phyloP scores from a whole-genome alignment of 768 basidiomycete species.

The Steccherinum ochraceum region DNA sequence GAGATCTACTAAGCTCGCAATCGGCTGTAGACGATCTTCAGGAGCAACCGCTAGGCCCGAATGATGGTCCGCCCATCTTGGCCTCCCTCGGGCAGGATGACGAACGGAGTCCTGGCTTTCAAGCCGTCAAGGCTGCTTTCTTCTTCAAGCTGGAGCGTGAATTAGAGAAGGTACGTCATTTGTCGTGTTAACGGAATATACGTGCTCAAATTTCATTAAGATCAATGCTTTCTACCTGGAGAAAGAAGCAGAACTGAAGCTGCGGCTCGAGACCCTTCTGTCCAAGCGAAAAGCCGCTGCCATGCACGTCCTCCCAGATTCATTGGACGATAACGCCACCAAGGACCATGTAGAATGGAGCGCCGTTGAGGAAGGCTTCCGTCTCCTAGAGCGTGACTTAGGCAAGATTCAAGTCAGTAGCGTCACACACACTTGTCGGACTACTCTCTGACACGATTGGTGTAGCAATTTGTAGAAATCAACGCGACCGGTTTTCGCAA shows the following conservation, averaged over 20 bases:
- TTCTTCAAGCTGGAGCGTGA: slow-evolving; percentile 99
- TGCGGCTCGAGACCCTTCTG: slow-evolving; percentile 87
- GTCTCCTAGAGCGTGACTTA: slow-evolving; percentile 88
- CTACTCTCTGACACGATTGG: slow-evolving; percentile 5
- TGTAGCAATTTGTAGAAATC: slow-evolving; percentile 92
- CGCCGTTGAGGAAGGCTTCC: slow-evolving; percentile 94
- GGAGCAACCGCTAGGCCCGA: slow-evolving; percentile 1
- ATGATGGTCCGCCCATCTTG: slow-evolving; percentile 43
- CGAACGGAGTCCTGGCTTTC: slow-evolving; percentile 79
- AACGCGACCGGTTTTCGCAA: slow-evolving; percentile 97
- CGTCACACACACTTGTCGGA: slow-evolving; percentile 1
- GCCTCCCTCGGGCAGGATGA: slow-evolving; percentile 58
- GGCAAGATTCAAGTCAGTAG: slow-evolving; percentile 82
- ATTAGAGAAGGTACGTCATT: slow-evolving; percentile 76
- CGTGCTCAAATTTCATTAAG: slow-evolving; percentile 33
- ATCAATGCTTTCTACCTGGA: slow-evolving; percentile 98
- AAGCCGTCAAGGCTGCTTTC: slow-evolving; percentile 94
- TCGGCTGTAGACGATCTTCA: not conserved
- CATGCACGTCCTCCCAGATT: slow-evolving; percentile 63
- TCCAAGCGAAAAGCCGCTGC: slow-evolving; percentile 88
- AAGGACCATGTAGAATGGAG: slow-evolving; percentile 84
- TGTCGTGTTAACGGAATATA: not conserved
- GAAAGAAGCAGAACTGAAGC: slow-evolving; percentile 90
- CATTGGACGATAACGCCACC: slow-evolving; percentile 47
- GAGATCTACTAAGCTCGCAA: not conserved